Conservation (phyloP, 345 rosid species). For the Turnera subulata region DNA sequence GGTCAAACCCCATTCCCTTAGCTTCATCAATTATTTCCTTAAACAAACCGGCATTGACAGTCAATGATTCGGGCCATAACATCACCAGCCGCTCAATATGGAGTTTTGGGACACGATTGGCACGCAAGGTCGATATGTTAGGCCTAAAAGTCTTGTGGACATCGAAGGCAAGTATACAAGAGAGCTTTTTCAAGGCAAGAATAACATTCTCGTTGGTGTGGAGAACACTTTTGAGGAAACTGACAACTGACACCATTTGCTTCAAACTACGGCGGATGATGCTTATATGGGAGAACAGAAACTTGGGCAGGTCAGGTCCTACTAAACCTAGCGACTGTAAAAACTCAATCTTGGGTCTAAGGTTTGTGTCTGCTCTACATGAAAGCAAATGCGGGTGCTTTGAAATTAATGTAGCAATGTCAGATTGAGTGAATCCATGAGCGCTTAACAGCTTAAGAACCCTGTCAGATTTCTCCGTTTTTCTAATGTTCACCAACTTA, state of each 20-base stretch:
- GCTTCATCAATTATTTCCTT: conserved; percentile 20
- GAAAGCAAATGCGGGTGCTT: conserved; percentile 10
- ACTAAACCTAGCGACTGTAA: conserved; percentile 26
- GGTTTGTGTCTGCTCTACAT: conserved; percentile 16
- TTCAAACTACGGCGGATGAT: too few species aligned
- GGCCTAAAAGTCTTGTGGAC: neutral
- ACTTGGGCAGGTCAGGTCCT: neutral
- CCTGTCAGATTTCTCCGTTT: conserved; percentile 18
- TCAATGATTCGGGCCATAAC: neutral
- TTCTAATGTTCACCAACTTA: conserved; percentile 8
- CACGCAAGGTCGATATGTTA: conserved; percentile 4
- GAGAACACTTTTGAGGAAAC: neutral
- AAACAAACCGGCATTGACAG: neutral
- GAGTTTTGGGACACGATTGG: neutral
- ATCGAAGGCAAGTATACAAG: neutral
- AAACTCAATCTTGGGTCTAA: conserved; percentile 38
- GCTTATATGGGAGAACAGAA: neutral
- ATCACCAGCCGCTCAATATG: neutral
- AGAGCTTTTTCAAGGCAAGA: neutral
- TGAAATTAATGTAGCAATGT: conserved; percentile 14
- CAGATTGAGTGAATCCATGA: conserved; percentile 26
- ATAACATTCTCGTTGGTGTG: conserved; percentile 1
- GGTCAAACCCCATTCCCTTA: conserved; percentile 43
- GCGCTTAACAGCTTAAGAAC: conserved; percentile 16
- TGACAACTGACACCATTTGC: neutral